Evolutionary conservation across 2,329 filamentous ascomycete species (phyloP).

Genomic region (Fusarium sp.): DNA sequence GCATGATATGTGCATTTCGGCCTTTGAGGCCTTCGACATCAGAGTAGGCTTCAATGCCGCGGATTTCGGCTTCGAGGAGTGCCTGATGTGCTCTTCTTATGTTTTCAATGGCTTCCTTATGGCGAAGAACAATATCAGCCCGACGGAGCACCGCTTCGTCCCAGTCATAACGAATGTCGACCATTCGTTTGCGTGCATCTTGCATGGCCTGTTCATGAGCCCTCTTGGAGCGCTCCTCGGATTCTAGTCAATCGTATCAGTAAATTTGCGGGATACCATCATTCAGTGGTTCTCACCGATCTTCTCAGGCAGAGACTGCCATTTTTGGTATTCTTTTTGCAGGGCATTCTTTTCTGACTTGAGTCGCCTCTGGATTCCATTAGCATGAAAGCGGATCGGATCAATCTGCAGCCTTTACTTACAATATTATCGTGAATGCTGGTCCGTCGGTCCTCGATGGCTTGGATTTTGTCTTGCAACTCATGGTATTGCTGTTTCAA

Average conservation of each 20-base stretch:
- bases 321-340: slow-evolving; percentile 72
- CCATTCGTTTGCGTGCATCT: slow-evolving; percentile 51
- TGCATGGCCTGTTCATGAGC: slow-evolving; percentile 46
- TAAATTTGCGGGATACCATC: not conserved
- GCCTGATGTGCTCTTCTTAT: slow-evolving; percentile 71
- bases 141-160: slow-evolving; percentile 66
- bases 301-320: slow-evolving; percentile 73
- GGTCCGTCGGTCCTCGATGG: slow-evolving; percentile 54
- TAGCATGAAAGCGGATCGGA: slow-evolving; percentile 17
- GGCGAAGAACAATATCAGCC: slow-evolving; percentile 60
- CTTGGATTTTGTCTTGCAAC: slow-evolving; percentile 50
- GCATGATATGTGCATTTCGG: slow-evolving; percentile 69
- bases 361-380: slow-evolving; percentile 55
- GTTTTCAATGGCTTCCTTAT: slow-evolving; percentile 67
- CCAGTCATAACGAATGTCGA: slow-evolving; percentile 61
- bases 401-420: slow-evolving; percentile 20
- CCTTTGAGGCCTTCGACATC: slow-evolving; percentile 76
- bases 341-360: slow-evolving; percentile 71
- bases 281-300: slow-evolving; percentile 63
- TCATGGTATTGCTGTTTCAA: slow-evolving; percentile 48
- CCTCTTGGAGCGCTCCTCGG: slow-evolving; percentile 47
- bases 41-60: slow-evolving; percentile 81
- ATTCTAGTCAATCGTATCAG: slow-evolving; percentile 42
- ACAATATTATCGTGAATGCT: slow-evolving; percentile 54
- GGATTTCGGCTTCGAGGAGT: slow-evolving; percentile 74